Evolutionary conservation across 148 eudicot species (phyloP), one percentile per base, ranked within the genome.

Genomic region (Talinum fruticosum): DNA sequence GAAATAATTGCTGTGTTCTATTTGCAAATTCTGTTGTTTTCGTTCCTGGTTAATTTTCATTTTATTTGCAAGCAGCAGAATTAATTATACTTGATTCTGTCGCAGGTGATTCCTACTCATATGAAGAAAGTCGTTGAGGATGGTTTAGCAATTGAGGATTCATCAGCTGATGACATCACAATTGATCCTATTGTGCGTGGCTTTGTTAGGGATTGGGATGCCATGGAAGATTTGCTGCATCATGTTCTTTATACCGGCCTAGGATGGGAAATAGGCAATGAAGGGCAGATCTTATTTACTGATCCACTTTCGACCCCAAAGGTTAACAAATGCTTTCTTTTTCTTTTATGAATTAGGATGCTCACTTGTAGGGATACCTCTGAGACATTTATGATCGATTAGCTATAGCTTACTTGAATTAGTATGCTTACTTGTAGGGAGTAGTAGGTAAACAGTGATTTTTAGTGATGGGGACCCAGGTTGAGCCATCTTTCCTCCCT

Each of bases 221-320:
- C 97, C 75, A 86, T 92, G 88, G 97, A 92, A 84, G 97, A 92
- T 87, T 83, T 92, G 57, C 76, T 92, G 76, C 92, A 86, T 78
- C 91, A 92, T 76, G 90, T 90, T 74, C 78, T 92, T 28, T 92
- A 92, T 77, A 84, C 77, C 49, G 90, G 90, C 73, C 88, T 92
- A 73, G 97, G 94, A 69, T 92, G 97, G 94, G 97, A 92, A 82
- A 85, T 90, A 4, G 97, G 97, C 71, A 90, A 89, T 79, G 97
- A 92, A 85, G 91, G 97, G 19, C 92, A 92, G 71, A 90, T 92
- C 76, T 84, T 92, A 79, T 92, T 90, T 73, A 84, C 97, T 8
- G 97, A 92, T 69, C 94, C 97, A 57, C 94, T 92, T 74, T 83
- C 83, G 69, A 92, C 90, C 71, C 97, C 97, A 33, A 92, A 92